Percentiles rank a stretch among this genome's conserved stretches.
These are phyloP conservation scores for Colletotrichum australisinense DNA, from an alignment of 2,329 filamentous ascomycete genomes.

Conservation along the genomic window DNA sequence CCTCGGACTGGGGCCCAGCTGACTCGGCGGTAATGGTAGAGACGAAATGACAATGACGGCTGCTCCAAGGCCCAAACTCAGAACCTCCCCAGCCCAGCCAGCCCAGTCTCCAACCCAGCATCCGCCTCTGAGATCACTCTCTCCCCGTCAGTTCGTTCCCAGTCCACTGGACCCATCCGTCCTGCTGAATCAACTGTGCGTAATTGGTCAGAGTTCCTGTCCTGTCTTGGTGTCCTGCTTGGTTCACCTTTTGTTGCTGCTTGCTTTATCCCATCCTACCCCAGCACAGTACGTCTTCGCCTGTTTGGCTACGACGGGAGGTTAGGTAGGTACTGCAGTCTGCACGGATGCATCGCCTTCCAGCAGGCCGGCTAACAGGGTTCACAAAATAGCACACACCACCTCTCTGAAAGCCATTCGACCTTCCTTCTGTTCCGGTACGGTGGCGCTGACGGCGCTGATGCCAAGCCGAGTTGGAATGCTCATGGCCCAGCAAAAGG, in stretches of 20 bases:
- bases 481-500: background rate
- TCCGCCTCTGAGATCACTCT: background rate
- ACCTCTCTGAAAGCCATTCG: background rate
- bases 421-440: background rate
- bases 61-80: slow-evolving; percentile 13
- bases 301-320: too few species aligned
- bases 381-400: background rate
- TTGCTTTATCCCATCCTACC: background rate
- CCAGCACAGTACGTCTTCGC: background rate
- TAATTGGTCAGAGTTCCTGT: background rate
- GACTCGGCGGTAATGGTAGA: slow-evolving; percentile 32
- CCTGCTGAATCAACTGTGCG: background rate
- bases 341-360: background rate
- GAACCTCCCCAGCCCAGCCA: background rate
- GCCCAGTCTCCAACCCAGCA: too few species aligned
- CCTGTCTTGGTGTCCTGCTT: background rate
- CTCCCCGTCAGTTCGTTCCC: background rate
- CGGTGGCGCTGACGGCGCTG: slow-evolving; percentile 1
- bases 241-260: background rate
- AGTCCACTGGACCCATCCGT: background rate
- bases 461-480: background rate
- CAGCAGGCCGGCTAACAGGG: background rate
- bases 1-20: slow-evolving; percentile 35
- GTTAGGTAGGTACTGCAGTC: background rate
- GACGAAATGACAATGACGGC: slow-evolving; percentile 23